phyloP scores from a whole-genome alignment of 176 grass and related monocot genomes.

The Avena eriantha region DNA sequence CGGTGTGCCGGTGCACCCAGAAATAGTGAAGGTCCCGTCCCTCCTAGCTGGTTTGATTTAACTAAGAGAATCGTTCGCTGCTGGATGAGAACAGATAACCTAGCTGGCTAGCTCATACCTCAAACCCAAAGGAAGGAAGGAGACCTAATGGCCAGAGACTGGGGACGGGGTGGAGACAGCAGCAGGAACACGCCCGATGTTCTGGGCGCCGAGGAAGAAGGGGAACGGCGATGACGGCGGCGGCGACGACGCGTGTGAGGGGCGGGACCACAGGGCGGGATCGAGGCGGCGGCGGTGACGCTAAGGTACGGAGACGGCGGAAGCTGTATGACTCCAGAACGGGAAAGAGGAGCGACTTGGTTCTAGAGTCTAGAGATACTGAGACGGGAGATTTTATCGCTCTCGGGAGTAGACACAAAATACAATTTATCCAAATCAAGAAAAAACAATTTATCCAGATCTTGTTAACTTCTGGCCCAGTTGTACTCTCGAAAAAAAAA shows the following conservation, averaged over 20 bases:
- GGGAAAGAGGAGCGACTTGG: neutral
- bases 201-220: neutral
- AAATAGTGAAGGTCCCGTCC: neutral
- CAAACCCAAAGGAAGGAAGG: neutral
- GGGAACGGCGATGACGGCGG: neutral
- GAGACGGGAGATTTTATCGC: neutral
- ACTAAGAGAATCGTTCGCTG: neutral
- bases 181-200: neutral
- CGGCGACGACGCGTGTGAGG: neutral
- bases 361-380: neutral
- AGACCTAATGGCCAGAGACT: neutral
- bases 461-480: too few relatives aligned
- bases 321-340: neutral
- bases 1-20: neutral
- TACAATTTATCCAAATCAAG: too few relatives aligned
- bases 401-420: neutral
- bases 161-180: neutral
- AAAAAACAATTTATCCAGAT: too few relatives aligned
- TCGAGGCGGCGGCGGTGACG: constrained; percentile 4
- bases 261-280: too few relatives aligned
- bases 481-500: too few relatives aligned
- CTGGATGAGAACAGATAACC: neutral
- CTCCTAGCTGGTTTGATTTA: neutral
- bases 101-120: neutral
- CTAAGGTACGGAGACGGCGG: neutral